Base-by-base conservation (phyloP, 441 rosid species). In the Populus trichocarpa region DNA sequence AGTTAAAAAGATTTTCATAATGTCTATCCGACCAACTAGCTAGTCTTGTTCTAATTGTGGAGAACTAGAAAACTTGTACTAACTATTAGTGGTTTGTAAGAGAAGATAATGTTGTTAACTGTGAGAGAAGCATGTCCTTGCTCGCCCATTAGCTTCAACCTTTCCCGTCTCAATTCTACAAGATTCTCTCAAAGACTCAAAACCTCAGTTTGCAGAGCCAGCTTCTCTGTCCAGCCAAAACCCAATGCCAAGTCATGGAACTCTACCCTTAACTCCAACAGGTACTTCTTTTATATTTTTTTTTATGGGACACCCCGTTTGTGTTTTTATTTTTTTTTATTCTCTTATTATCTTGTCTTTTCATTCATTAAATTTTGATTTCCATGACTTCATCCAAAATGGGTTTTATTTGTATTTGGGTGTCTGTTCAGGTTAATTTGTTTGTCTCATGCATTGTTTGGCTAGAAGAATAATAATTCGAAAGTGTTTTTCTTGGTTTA, bases 61-160 rank as follows among this genome's bases (percentile, higher is more conserved):
- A 40, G 46, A 18, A 7, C 22, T 20, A 57, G 63, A 57, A 7
- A 57, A 57, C 63, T 20, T 57, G 23, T 8, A 57, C 63, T 57
- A 0, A 7, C 57, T 13, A 3, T 40, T 11, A 46, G 57, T 14
- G 18, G 18, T 46, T 46, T 46, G 57, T 46, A 26, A 63, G 66
- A 75, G 67, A 68, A 81, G 80, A 85, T 88, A 81, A 90, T 89
- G 97, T 81, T 91, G 95, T 75, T 89, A 89, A 88, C 89, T 76
- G 88, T 82, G 81, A 82, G 89, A 84, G 88, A 87, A 85, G 86
- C 89, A 78, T 83, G 87, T 32, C 81, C 87, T 78, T 83, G 82
- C 78, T 83, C 87, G 72, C 81, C 86, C 23, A 78, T 84, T 61
- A 42, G 71, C 70, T 75, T 75, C 80, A 81, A 68, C 71, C 64